These are phyloP conservation scores for Nicotiana noctiflora DNA, from an alignment of 257 asterid species.

Conservation along the genomic window DNA sequence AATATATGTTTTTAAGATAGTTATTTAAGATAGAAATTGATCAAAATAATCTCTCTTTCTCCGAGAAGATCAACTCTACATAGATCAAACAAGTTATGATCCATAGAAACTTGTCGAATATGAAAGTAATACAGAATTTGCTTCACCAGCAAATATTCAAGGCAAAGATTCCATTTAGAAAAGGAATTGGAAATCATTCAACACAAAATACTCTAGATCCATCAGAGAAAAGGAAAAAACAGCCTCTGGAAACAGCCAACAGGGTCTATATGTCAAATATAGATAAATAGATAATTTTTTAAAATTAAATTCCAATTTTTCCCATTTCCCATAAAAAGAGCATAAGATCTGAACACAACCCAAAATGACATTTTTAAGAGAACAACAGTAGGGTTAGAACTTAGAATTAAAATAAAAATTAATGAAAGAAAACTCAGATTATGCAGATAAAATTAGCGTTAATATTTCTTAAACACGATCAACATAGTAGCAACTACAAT, in stretches of 20 bases:
- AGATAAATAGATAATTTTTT: background rate
- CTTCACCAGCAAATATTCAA: background rate
- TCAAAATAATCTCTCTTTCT: background rate
- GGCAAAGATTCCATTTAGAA: background rate
- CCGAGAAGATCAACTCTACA: background rate
- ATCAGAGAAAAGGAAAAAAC: background rate
- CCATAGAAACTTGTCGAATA: background rate
- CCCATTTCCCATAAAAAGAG: background rate
- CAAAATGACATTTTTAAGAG: background rate
- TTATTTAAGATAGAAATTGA: background rate
- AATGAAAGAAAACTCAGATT: background rate
- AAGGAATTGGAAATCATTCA: background rate
- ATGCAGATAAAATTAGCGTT: background rate
- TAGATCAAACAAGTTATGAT: background rate
- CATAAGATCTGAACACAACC: background rate
- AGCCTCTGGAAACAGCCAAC: background rate
- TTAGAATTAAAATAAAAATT: background rate
- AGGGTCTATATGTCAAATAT: background rate
- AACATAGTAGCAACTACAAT: background rate
- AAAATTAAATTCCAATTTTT: background rate
- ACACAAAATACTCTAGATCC: background rate
- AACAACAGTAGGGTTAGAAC: background rate
- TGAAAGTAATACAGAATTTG: background rate
- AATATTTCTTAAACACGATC: background rate
- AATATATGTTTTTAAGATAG: background rate